Evolutionary conservation across 176 grass and related monocot species (phyloP), one percentile per base, ranked within the genome.

Genomic region (Phoenix dactylifera): DNA sequence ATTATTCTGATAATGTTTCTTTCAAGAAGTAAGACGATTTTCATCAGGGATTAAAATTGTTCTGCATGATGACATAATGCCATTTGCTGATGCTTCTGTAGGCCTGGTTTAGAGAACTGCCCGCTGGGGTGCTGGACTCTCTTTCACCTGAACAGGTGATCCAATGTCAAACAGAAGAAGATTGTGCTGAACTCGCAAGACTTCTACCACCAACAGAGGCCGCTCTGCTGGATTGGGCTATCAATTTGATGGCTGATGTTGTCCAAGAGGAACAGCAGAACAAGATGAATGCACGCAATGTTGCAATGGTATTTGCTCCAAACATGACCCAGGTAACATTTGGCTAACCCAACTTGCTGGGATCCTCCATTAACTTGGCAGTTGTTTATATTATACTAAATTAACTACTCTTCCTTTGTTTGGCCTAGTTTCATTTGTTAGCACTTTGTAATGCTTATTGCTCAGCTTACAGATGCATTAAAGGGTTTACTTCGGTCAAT

Each of bases 41-140:
- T 44, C 7, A 14, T 44, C 35, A 44, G 12, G 35, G 35, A 44
- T 44, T 44, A 12, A 44, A 32, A 9, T 44, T 44, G 10, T 44
- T 44, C 35, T 44, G 35, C 35, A 44, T 44, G 35, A 44, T 44
- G 35, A 44, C 35, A 44, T 44, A 44, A 44, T 44, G 10, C 3
- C 35, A 44, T 12, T 44, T 12, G 10, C 35, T 44, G 10, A 44
- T 44, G 35, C 35, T 44, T 44, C 6, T 44, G 2, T 59, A 90
- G 82, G 87, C 92, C 0, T 97, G 92, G 92, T 97, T 91, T 74
- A 74, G 92, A 7, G 87, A 96, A 76, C 81, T 96, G 24, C 87
- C 92, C 16, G 68, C 77, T 16, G 87, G 92, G 0, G 29, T 90
- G 3, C 69, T 96, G 7, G 92, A 88, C 74, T 74, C 80, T 30